Percentiles rank a stretch among this genome's conserved stretches.
Conservation (phyloP, 192 early-diverging fungal genomes). For the Coemansia sp. region DNA sequence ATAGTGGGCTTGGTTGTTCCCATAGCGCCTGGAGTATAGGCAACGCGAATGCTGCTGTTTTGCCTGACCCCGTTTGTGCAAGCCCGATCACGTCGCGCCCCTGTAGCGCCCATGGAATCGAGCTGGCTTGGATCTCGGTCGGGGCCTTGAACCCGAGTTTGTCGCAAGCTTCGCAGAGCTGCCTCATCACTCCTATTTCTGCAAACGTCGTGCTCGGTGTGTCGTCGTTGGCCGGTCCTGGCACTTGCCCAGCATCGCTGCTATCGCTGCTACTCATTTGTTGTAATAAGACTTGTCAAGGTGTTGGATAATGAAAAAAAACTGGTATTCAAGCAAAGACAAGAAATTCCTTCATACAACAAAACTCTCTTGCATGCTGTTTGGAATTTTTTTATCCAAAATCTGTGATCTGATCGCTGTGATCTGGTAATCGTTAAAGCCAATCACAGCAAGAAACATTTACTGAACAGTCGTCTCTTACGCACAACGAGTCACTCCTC, state of each 20-base stretch:
- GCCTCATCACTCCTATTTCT: conserved; percentile 74
- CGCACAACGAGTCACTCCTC: no score
- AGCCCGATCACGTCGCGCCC: conserved; percentile 95
- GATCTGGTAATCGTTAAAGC: no score
- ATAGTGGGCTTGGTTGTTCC: conserved; percentile 86
- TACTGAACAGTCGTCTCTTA: no score
- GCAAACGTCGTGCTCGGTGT: conserved; percentile 25
- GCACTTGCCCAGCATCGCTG: conserved; percentile 8
- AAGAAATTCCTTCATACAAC: not conserved
- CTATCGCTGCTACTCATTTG: conserved; percentile 24
- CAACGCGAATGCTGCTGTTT: conserved; percentile 83
- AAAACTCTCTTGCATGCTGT: no score
- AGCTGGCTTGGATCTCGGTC: conserved; percentile 87
- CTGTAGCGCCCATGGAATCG: conserved; percentile 89
- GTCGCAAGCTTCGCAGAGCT: conserved; percentile 85
- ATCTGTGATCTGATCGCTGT: no score
- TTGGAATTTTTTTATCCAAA: no score
- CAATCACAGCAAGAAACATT: no score
- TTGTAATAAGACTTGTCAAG: not conserved
- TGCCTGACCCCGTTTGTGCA: conserved; percentile 95
- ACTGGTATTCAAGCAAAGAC: not conserved
- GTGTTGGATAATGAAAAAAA: not conserved
- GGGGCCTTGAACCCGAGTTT: conserved; percentile 87
- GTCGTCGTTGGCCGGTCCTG: not conserved
- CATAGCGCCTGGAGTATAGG: conserved; percentile 84